Evolutionary conservation across 495 filamentous ascomycete genomes (phyloP).

Genomic region (Aspergillus olivimuriae): DNA sequence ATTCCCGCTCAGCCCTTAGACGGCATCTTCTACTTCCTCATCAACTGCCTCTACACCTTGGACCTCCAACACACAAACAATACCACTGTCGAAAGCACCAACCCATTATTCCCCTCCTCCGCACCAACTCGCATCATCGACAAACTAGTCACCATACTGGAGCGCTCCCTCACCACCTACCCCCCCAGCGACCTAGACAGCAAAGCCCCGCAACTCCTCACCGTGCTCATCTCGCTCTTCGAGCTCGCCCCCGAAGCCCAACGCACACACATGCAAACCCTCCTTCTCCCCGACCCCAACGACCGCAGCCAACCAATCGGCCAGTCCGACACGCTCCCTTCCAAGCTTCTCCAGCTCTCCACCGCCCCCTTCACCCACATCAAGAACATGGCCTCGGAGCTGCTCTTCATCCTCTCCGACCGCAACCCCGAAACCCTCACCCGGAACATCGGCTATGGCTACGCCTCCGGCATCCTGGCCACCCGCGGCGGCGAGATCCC

Average conservation of each 20-base stretch:
- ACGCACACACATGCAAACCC: conserved; percentile 54
- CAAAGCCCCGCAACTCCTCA: conserved; percentile 61
- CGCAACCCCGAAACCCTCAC: conserved; percentile 67
- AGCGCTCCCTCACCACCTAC: conserved; percentile 55
- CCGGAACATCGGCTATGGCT: conserved; percentile 83
- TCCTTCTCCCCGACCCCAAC: conserved; percentile 69
- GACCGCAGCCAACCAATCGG: conserved; percentile 80
- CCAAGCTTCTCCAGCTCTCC: conserved; percentile 73
- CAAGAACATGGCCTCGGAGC: conserved; percentile 64
- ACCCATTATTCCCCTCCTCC: conserved; percentile 58
- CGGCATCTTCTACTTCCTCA: conserved; percentile 53
- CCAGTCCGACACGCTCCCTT: conserved; percentile 63
- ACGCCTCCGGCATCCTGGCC: conserved; percentile 82
- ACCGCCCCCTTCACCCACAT: conserved; percentile 66
- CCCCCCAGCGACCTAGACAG: conserved; percentile 61
- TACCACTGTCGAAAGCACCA: conserved; percentile 14
- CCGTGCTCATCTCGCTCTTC: conserved; percentile 64
- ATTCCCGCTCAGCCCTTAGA: conserved; percentile 54
- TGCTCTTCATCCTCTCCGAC: conserved; percentile 82
- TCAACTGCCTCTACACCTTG: conserved; percentile 78
- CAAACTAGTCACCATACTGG: conserved; percentile 67
- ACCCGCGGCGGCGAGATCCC: conserved; percentile 74
- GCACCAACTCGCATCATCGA: conserved; percentile 57
- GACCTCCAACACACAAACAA: too few species aligned
- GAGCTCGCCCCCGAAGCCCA: conserved; percentile 62